Base-by-base conservation (phyloP, 192 early-diverging fungal species). In the Backusella australiensis region DNA sequence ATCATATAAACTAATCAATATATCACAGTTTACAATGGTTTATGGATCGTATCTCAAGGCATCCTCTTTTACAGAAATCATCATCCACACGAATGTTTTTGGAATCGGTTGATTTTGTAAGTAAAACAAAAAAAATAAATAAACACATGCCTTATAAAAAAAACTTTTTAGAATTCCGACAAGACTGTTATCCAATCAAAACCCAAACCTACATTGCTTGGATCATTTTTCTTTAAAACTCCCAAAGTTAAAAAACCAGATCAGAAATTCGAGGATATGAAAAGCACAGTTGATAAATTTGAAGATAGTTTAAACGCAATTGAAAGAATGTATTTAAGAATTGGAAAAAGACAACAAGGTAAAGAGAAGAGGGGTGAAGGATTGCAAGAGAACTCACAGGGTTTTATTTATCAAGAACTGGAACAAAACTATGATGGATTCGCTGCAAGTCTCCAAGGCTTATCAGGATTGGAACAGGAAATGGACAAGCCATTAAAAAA, bases 181-280 rank as follows among this genome's bases (percentile, higher is more conserved):
- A 71, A 71, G 32, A 49, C 19, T 15, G 29, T 59, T 11, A 63
- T 49, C 23, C 42, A 71, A 32, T 49, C 70, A 71, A 71, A 49
- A 63, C 6, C 21, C 21, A 63, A 63, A 2, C 56, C 21, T 4
- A 56, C 69, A n/a, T 49, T 77, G 19, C 66, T 69, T 59, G 97
- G 97, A 83, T 91, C 85, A 15, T 77, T 98, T 34, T 67, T 98
- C 49, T 97, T 96, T 80, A 94, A 94, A 26, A 94, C 96, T 78
- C 85, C 92, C 68, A 97, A 95, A 88, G 89, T 97, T 72, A 92
- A 92, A 77, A 92, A 94, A 71, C 92, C 90, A 9, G 96, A 97
- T 69, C 90, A 93, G 74, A 85, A 86, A 72, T 97, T 97, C 83
- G 80, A 92, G n/a, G 89, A 91, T 65, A 93, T 95, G 86, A 85